Base-by-base conservation (phyloP, 345 rosid species). In the Limnanthes douglasii region DNA sequence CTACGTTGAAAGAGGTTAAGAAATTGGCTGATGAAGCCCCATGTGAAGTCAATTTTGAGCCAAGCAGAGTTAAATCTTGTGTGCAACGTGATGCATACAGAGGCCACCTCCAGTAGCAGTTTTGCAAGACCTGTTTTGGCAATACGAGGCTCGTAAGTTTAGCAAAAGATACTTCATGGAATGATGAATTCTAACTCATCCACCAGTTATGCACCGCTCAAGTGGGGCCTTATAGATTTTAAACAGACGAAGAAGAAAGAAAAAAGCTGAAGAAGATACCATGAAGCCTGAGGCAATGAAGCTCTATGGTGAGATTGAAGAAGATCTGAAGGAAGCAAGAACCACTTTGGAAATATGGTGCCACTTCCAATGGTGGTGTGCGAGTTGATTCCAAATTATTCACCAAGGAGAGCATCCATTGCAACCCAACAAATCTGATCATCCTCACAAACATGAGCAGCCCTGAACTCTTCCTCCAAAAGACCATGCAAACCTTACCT, bases 171-270 rank as follows among this genome's bases (percentile, higher is more conserved):
- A 76, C 55, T 76, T 77, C 39, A 69, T 53, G 41, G 62, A 54
- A 27, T 68, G 74, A 34, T 61, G 72, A 25, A 39, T 41, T 48
- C 57, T 72, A 43, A 58, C 41, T 17, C 51, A 37, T 57, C 57
- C 69, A 34, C 63, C 69, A 4, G 23, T 35, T 1, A 44, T 11
- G 28, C 66, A 44, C 45, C 54, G 68, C 39, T 68, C 80, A 29
- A 63, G 22, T 15, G 74, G 59, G 16, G 86, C 74, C 39, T 61
- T 66, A 51, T 69, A 65, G 65, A 71, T 71, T 68, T 69, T 72
- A 80, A 80, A 76, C 10, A 76, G 69, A 40, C 79, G 79, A 18
- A 76, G 67, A 53, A 76, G 80, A 48, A 76, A 63, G 24, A 72
- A 77, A 60, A 76, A 76, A 15, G 86, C 80, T 37, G 55, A 43